A percentile compares a stretch with the other conserved stretches of the same genome.
phyloP scores from a whole-genome alignment of 306 rosid genomes.

The Benincasa hispida region DNA sequence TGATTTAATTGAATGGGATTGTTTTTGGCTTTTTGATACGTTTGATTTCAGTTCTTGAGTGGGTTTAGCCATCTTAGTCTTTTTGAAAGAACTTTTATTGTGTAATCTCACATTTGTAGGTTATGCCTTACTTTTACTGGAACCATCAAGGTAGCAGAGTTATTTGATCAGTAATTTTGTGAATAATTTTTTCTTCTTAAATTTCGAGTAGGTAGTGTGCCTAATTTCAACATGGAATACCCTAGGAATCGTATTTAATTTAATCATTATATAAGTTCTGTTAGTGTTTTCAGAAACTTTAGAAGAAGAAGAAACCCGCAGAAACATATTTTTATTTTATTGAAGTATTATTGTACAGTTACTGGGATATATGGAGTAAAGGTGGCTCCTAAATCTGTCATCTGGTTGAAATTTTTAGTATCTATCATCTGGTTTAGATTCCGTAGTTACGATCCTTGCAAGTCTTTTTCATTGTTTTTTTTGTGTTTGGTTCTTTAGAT shows the following conservation, averaged over 20 bases:
- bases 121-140: background rate
- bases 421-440: background rate
- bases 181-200: background rate
- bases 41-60: background rate
- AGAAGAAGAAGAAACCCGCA: no score
- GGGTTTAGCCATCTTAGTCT: background rate
- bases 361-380: background rate
- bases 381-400: background rate
- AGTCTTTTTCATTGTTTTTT: background rate
- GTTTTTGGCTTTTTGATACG: background rate
- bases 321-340: background rate
- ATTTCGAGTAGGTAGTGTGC: background rate
- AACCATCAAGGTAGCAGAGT: background rate
- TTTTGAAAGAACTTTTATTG: background rate
- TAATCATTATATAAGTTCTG: background rate
- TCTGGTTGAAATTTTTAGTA: background rate
- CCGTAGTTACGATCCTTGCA: background rate
- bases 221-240: background rate
- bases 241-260: background rate
- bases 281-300: background rate
- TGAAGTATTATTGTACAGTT: background rate
- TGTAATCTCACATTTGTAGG: background rate
- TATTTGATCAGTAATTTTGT: background rate
- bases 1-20: background rate
- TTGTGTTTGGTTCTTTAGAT: slow-evolving; percentile 28